Evolutionary conservation across 495 filamentous ascomycete species (phyloP), one percentile per base, ranked within the genome.

Genomic region (Penicillium bialowiezense): DNA sequence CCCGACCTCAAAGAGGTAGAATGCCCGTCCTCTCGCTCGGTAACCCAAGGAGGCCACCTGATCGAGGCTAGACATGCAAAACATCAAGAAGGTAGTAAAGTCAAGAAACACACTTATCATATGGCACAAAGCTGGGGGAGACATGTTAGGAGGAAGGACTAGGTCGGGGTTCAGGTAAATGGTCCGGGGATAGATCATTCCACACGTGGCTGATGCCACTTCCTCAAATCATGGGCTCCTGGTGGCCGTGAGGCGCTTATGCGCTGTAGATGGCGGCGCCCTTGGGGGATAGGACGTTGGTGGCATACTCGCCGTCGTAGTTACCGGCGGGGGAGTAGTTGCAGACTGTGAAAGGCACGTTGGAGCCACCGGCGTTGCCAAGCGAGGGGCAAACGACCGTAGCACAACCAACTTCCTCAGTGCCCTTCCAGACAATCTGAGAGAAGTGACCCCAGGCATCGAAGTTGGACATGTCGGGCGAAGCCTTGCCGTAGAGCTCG

Each of bases 341-440:
- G 86, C 93, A 98, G 41, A 95, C 89, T 39, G 88, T 90, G 63
- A 75, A 78, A 8, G 82, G 76, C 13, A 80, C 50, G 61, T 75
- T 76, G 59, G 73, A 74, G 35, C 69, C 18, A 17, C 36, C 70
- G 20, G 73, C 58, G 50, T 79, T 75, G 47, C 62, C 61, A 44
- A 82, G 61, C 51, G 55, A 63, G n/a, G 64, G 28, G 69, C 86
- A 89, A 23, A 66, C 57, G 5, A 80, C 66, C 24, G 83, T 80
- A 42, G 76, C 78, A 67, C 93, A 98, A 52, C 89, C 93, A 31
- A 97, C 74, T 29, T 77, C 59, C 13, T 68, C 81, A 41, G 87
- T 86, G 6, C 31, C 62, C 64, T 84, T 83, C 93, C 93, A 98
- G 31, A 97, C 80, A 19, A 97, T 75, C 74, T 96, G 90, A n/a